Evolutionary conservation across 163 green algal genomes (phyloP), one percentile per base, ranked within the genome.

Genomic region (Scenedesmus sp.): DNA sequence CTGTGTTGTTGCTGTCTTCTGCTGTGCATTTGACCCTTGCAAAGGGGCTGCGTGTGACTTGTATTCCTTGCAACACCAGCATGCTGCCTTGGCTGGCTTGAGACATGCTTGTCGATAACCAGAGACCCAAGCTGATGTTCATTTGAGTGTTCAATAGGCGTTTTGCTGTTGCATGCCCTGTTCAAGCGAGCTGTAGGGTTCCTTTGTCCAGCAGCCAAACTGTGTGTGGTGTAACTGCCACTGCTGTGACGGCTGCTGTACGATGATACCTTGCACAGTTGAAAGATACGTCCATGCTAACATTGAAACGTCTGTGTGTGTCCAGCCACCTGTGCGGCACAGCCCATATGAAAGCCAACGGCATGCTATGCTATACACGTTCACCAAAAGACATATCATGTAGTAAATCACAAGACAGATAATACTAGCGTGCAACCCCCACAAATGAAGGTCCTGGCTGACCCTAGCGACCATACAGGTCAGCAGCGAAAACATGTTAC

Each of bases 271-370:
- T 10, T 33, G 22, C 49, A 86, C 0, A 33, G 33, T n/a, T 49
- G 18, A 1, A 13, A 3, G 33, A 30, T 24, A 46, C 18, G 6
- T 35, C 30, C 30, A n/a, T 22, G 49, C 13, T 46, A 9, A 24
- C n/a, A 49, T 33, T 3, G 18, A 15, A 3, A 51, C n/a, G 72
- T 51, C 24, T 53, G 65, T 37, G 30, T 40, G 65, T 40, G 65
- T 30, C 2, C 26, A 76, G 65, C 82, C 82, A 87, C 20, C 33
- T 18, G 35, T 87, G 33, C 7, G 82, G 82, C 44, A 87, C 82
- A n/a, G 82, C 82, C 82, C 82, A 87, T 35, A 78, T 43, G 70
- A 87, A 87, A 33, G 82, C 51, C 16, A 87, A n/a, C 2, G 51
- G 49, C 82, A 87, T 87, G 65, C 65, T 76, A 40, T 40, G 65